Base-by-base conservation (phyloP, 1,139 yeast genomes). In the Debaryomycetaceae sp. region DNA sequence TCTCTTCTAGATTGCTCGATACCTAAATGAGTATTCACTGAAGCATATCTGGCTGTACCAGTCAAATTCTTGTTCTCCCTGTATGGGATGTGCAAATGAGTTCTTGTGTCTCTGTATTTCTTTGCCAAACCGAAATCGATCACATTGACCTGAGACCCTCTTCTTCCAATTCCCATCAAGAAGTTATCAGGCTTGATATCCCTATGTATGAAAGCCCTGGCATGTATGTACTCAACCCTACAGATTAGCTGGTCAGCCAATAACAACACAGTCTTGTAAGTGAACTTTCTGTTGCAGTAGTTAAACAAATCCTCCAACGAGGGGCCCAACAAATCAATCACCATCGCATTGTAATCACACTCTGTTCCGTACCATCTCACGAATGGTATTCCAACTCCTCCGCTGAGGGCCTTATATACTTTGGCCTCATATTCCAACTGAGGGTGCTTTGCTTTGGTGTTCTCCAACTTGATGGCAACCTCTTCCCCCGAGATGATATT, bases 341-440 rank as follows among this genome's bases (percentile, higher is more conserved):
- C 98, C 90, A 93, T 86, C 38, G 97, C 97, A 64, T 93, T 89
- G 63, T 89, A 91, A 63, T 91, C 97, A 56, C 96, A 88, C 64
- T 93, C 99, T 1, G 95, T 87, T 36, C 99, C 99, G 65, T 83
- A 93, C 97, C 97, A 93, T 64, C 98, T 81, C 37, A 91, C 91
- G 68, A 90, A 91, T 4, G 99, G 98, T 47, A 93, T 91, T 37
- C 99, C 99, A 34, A 93, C 95, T 35, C 98, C 98, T 31, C 99
- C 99, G 52, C 96, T 87, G 46, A 93, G 73, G 6, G 96, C 93
- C 65, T 87, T 89, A 71, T 91, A 91, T 33, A 91, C 98, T 55
- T 95, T 83, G 9, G 97, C 96, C 68, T 93, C 99, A 62, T 93
- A 93, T 60, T 91, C 98, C 54, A 93, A 77, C 69, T 93, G 99